Percentiles rank a stretch among this genome's conserved stretches.
These are phyloP conservation scores for Podospora conica DNA, from an alignment of 495 filamentous ascomycete genomes.

Conservation along the genomic window DNA sequence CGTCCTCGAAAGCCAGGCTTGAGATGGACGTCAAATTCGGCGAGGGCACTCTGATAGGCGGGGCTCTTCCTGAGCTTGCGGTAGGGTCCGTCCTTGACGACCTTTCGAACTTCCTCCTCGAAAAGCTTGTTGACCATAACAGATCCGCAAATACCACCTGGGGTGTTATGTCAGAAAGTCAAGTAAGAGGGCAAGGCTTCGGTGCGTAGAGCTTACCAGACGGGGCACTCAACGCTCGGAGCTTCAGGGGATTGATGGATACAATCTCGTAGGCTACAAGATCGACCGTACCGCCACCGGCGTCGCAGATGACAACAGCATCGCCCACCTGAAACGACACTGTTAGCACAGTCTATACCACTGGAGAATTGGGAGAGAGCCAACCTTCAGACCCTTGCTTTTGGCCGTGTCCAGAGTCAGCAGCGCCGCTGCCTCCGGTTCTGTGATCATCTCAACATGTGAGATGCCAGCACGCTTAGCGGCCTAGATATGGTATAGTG, in stretches of 20 bases:
- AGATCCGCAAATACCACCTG: background rate
- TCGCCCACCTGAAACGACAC: conserved; percentile 23
- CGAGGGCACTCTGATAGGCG: background rate
- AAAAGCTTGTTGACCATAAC: background rate
- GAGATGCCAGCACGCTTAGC: background rate
- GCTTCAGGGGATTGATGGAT: background rate
- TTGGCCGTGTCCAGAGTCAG: conserved; percentile 36
- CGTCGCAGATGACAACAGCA: conserved; percentile 42
- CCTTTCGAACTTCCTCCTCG: background rate
- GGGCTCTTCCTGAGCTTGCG: background rate
- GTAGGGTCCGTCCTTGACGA: background rate
- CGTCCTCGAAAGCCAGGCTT: background rate
- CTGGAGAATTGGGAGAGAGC: background rate
- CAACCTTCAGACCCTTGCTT: conserved; percentile 17
- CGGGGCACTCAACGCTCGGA: background rate
- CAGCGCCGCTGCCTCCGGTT: conserved; percentile 45
- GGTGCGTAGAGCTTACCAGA: background rate
- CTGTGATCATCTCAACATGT: conserved; percentile 14
- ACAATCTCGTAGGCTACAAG: conserved; percentile 43
- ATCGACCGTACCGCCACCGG: conserved; percentile 45
- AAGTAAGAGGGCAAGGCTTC: background rate
- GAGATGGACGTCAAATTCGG: background rate
- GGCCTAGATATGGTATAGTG: background rate
- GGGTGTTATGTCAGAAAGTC: background rate
- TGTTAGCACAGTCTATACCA: too few species aligned